Percentiles rank a stretch among this genome's conserved stretches.
Conservation (phyloP, 495 filamentous ascomycete genomes). For the Cairneyella variabilis region DNA sequence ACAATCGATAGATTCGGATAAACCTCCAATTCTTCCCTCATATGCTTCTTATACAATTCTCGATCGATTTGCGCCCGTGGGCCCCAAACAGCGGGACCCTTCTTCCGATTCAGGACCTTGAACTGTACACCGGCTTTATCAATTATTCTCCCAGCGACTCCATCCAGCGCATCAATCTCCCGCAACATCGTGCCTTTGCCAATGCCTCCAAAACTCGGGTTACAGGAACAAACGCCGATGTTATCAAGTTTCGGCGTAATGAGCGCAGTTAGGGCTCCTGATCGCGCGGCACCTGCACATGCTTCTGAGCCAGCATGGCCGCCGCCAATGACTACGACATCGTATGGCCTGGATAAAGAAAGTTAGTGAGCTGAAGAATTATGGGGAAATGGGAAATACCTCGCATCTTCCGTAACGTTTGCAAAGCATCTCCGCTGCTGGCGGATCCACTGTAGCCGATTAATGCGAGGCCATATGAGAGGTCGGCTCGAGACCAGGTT, state of each 20-base stretch:
- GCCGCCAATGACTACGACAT: constrained; percentile 93
- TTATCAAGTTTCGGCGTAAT: constrained; percentile 84
- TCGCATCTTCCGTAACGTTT: constrained; percentile 11
- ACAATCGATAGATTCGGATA: constrained; percentile 78
- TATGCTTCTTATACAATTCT: constrained; percentile 82
- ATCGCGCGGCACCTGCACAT: constrained; percentile 85
- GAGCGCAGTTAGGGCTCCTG: constrained; percentile 84
- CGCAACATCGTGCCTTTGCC: constrained; percentile 97
- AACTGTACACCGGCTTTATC: constrained; percentile 96
- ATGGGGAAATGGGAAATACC: constrained; percentile 5
- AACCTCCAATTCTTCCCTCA: constrained; percentile 77
- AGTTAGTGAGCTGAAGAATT: background rate
- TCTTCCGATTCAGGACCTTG: constrained; percentile 77
- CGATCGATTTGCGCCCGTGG: constrained; percentile 96
- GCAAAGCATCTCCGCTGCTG: constrained; percentile 18
- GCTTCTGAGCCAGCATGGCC: constrained; percentile 96
- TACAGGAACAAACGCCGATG: constrained; percentile 95
- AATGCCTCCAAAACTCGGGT: constrained; percentile 95
- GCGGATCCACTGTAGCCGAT: background rate
- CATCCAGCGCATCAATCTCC: constrained; percentile 94
- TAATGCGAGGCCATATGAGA: constrained; percentile 4
- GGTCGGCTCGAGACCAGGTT: constrained; percentile 5
- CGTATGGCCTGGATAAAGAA: constrained; percentile 33
- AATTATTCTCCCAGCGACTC: constrained; percentile 81
- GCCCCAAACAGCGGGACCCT: constrained; percentile 96